These are phyloP conservation scores for Hanseniaspora nectarophila DNA, from an alignment of 805 yeast genomes.

Conservation along the genomic window DNA sequence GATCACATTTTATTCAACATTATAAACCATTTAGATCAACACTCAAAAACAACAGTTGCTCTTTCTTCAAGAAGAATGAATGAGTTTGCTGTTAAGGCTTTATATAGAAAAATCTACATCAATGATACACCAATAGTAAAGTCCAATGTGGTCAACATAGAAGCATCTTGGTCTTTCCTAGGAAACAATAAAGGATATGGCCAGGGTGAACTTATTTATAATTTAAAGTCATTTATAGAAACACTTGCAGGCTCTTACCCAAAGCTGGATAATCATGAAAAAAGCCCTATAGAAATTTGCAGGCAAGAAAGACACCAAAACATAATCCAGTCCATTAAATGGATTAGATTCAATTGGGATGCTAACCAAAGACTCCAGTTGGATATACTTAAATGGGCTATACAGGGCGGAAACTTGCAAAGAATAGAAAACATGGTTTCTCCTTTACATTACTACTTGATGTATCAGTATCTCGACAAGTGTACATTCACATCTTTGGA, in stretches of 20 bases:
- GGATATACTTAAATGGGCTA: conserved; percentile 24
- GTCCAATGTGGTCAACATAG: conserved; percentile 28
- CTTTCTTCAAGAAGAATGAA: conserved; percentile 25
- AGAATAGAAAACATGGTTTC: conserved; percentile 34
- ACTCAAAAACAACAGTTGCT: conserved; percentile 25
- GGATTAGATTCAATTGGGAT: conserved; percentile 37
- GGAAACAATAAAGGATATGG: conserved; percentile 14
- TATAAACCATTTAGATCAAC: conserved; percentile 29
- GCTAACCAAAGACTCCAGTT: conserved; percentile 27
- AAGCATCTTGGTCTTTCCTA: conserved; percentile 33
- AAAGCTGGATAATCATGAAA: not conserved
- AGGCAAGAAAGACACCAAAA: conserved; percentile 19
- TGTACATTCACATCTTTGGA: conserved; percentile 26
- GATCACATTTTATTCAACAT: conserved; percentile 27
- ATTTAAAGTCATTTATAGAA: conserved; percentile 6
- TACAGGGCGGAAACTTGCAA: conserved; percentile 26
- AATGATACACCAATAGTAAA: conserved; percentile 34
- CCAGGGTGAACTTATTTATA: conserved; percentile 3
- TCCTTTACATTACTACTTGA: conserved; percentile 29
- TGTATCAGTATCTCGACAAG: conserved; percentile 23
- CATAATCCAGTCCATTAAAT: conserved; percentile 25
- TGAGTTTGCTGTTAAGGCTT: conserved; percentile 24
- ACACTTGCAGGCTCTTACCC: not conserved
- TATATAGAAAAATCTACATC: conserved; percentile 31
- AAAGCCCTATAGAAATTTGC: conserved; percentile 22